Percentiles rank a stretch among this genome's conserved stretches.
Evolutionary conservation across 2,329 filamentous ascomycete species (phyloP).

Genomic region (Piedraia hortae): DNA sequence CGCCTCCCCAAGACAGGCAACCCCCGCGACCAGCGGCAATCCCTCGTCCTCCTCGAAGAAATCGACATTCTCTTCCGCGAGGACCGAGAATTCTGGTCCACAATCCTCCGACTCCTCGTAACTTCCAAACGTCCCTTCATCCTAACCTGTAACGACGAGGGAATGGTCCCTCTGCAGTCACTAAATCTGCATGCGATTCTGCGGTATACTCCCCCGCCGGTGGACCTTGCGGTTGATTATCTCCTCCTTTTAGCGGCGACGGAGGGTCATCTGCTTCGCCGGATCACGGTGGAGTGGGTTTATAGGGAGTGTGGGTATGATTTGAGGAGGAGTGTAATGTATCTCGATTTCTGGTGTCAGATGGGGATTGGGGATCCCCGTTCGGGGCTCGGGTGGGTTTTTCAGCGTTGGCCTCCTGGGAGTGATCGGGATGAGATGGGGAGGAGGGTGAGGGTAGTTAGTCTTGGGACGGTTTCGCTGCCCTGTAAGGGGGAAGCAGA

Average conservation of each 20-base stretch:
- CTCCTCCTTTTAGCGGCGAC: conserved; percentile 58
- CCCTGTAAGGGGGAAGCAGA: conserved; percentile 46
- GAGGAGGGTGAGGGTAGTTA: conserved; percentile 48
- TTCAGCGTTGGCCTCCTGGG: conserved; percentile 46
- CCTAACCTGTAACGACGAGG: conserved; percentile 84
- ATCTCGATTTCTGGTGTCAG: conserved; percentile 92
- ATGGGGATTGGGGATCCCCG: conserved; percentile 76
- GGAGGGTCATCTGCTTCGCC: conserved; percentile 56
- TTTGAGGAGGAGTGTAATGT: conserved; percentile 51
- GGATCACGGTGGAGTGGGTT: conserved; percentile 38
- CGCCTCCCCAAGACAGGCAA: too few species aligned
- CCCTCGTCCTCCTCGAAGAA: conserved; percentile 78
- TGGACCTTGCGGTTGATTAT: conserved; percentile 47
- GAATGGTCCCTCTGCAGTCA: conserved; percentile 43
- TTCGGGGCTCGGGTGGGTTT: conserved; percentile 74
- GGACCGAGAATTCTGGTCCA: conserved; percentile 83
- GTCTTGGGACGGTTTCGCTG: conserved; percentile 44
- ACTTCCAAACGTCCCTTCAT: conserved; percentile 80
- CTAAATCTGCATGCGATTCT: conserved; percentile 70
- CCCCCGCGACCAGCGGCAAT: conserved; percentile 49
- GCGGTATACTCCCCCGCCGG: conserved; percentile 39
- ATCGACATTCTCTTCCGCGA: conserved; percentile 85
- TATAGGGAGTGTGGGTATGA: conserved; percentile 44
- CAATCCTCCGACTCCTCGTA: conserved; percentile 45
- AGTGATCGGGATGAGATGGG: conserved; percentile 39